A percentile compares a stretch with the other conserved stretches of the same genome.
Evolutionary conservation across 164 flowering plant genomes (phyloP).

Genomic region (Litsea cubeba): DNA sequence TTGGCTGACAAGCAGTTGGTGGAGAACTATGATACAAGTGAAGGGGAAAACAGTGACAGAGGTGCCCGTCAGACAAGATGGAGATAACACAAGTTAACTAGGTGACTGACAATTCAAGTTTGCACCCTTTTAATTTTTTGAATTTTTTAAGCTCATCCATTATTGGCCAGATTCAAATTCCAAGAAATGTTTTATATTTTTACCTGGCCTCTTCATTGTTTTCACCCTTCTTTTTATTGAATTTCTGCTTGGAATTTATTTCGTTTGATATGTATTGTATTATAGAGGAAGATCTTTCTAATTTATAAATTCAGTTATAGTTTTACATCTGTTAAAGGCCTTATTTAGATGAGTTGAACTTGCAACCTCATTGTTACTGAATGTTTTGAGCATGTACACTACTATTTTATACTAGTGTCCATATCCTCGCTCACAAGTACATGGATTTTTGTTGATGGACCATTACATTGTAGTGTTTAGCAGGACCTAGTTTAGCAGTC

Average conservation of each 20-base stretch:
- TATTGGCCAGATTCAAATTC: slow-evolving; percentile 5
- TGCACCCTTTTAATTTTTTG: slow-evolving; percentile 9
- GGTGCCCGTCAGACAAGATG: slow-evolving; percentile 31
- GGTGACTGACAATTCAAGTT: slow-evolving; percentile 23
- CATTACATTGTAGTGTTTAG: neutral
- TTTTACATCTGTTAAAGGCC: neutral
- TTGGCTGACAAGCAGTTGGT: slow-evolving; percentile 20
- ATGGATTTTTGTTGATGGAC: neutral
- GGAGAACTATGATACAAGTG: slow-evolving; percentile 32
- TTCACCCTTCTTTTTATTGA: slow-evolving; percentile 1
- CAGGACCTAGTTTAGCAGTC: neutral
- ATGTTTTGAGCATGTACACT: neutral
- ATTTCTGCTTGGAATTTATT: neutral
- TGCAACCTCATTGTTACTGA: neutral
- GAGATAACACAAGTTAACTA: slow-evolving; percentile 27
- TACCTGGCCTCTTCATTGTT: slow-evolving; percentile 1
- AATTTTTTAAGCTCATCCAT: slow-evolving; percentile 6
- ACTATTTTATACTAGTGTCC: neutral
- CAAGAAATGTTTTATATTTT: neutral
- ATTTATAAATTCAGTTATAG: slow-evolving; percentile 2
- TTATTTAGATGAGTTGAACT: neutral
- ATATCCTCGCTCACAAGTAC: neutral
- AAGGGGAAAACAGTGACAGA: slow-evolving; percentile 32
- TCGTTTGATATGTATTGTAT: slow-evolving; percentile 11
- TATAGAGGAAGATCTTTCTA: slow-evolving; percentile 5